Evolutionary conservation across 805 yeast species (phyloP), one percentile per base, ranked within the genome.

Genomic region (Lipomyces chichibuensis): DNA sequence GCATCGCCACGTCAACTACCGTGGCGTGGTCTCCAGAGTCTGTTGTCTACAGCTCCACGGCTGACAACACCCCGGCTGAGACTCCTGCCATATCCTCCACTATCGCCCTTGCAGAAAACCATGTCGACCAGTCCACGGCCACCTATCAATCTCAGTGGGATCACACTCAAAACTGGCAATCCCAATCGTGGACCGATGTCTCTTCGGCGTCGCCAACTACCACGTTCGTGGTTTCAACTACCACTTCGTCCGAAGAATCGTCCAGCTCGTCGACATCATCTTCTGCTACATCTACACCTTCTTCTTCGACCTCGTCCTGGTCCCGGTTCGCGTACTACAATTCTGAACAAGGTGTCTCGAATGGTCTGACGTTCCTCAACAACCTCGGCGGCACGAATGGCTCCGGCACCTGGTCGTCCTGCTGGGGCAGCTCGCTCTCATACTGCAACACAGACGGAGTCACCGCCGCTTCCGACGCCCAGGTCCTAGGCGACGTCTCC

Each of bases 381-480:
- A 85, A 90, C 80, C 81, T 82, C 75, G 99, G 99, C 80, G 97
- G 96, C 73, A 82, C 88, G 55, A 78, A 82, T 33, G 92, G 91
- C 62, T 91, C 97, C 14, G 99, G 99, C 81, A 85, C 85, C 49
- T 94, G 94, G 91, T 90, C 93, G 46, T 75, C 87, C 43, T 82
- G 89, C 76, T 92, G 91, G 80, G 99, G 99, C 81, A 90, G 90
- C 87, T 93, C 98, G 43, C 83, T 95, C 67, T 91, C 97, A 5
- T 95, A 85, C 80, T 86, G 89, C 74, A 91, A 87, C 75, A 74
- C 90, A 8, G 92, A 93, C 77, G 96, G 94, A 80, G 81, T 84
- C 46, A 85, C 87, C 63, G 90, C 88, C 72, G 88, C 97, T 17
- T 79, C 89, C 2, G 80, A 87, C 53, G 82, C 98, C 23, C 84